Percentiles rank a stretch among this genome's conserved stretches.
Conservation (phyloP, 2,329 filamentous ascomycete genomes). For the Fusarium buxicola region DNA sequence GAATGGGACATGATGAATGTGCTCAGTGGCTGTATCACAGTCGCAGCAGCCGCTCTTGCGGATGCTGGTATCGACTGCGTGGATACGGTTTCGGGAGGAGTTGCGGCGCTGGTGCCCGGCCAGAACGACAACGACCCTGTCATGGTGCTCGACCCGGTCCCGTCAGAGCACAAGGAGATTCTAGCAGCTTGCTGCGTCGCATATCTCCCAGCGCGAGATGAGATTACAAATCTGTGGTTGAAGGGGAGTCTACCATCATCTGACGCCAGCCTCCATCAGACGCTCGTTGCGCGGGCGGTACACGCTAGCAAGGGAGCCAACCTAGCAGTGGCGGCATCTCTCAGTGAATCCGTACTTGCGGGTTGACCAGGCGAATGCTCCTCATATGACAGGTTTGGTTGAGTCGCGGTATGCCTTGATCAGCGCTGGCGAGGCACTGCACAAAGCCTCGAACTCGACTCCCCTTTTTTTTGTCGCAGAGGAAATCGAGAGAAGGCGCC, state of each 20-base stretch:
- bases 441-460: not conserved
- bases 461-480: not conserved
- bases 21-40: slow-evolving; percentile 90
- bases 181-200: slow-evolving; percentile 89
- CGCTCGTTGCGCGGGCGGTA: slow-evolving; percentile 55
- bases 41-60: slow-evolving; percentile 89
- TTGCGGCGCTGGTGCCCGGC: slow-evolving; percentile 78
- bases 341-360: slow-evolving; percentile 52
- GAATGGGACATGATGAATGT: slow-evolving; percentile 94
- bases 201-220: slow-evolving; percentile 87
- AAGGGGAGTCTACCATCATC: slow-evolving; percentile 73
- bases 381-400: not conserved
- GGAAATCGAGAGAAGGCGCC: no score
- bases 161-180: slow-evolving; percentile 81
- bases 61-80: slow-evolving; percentile 97
- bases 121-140: slow-evolving; percentile 52
- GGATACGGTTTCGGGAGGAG: slow-evolving; percentile 88
- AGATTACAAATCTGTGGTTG: slow-evolving; percentile 95
- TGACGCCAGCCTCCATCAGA: slow-evolving; percentile 47
- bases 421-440: not conserved
- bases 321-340: slow-evolving; percentile 48
- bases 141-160: slow-evolving; percentile 83
- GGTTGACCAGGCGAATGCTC: slow-evolving; percentile 19
- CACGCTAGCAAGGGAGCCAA: slow-evolving; percentile 55
- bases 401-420: not conserved